Evolutionary conservation across 2,329 filamentous ascomycete genomes (phyloP).

Genomic region (Diplodia scrobiculata): DNA sequence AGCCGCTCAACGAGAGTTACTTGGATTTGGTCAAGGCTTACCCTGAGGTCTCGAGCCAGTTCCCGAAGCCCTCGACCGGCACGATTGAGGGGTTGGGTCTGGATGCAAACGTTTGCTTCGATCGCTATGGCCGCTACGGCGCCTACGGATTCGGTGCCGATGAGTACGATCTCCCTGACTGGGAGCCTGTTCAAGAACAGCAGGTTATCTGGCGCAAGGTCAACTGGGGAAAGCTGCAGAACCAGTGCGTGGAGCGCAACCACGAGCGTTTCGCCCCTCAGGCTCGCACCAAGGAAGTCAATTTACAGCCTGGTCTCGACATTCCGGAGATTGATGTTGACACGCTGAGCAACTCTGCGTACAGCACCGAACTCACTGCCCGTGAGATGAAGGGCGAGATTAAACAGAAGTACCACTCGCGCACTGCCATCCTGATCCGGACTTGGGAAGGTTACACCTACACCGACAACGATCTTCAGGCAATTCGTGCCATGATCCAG

Average conservation of each 20-base stretch:
- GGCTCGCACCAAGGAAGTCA: conserved; percentile 44
- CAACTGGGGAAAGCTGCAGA: conserved; percentile 71
- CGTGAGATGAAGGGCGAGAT: conserved; percentile 15
- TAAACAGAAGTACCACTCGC: conserved; percentile 44
- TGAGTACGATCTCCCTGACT: conserved; percentile 51
- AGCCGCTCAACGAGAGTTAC: conserved; percentile 56
- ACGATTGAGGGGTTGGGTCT: conserved; percentile 45
- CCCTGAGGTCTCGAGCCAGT: conserved; percentile 54
- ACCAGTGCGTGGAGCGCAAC: conserved; percentile 67
- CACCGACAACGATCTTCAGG: conserved; percentile 51
- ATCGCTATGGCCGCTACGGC: conserved; percentile 56
- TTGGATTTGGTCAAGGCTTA: conserved; percentile 68
- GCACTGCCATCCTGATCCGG: conserved; percentile 52
- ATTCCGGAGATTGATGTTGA: conserved; percentile 23
- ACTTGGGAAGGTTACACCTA: conserved; percentile 53
- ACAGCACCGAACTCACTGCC: conserved; percentile 26
- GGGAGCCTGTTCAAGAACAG: conserved; percentile 37
- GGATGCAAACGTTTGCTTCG: conserved; percentile 63
- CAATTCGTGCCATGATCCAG: conserved; percentile 51
- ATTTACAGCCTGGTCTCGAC: conserved; percentile 25
- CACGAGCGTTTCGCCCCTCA: conserved; percentile 58
- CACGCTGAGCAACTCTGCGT: conserved; percentile 12
- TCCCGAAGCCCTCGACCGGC: conserved; percentile 44
- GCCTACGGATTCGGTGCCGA: conserved; percentile 61
- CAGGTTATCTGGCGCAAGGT: conserved; percentile 63